A percentile compares a stretch with the other conserved stretches of the same genome.
phyloP scores from a whole-genome alignment of 2,329 filamentous ascomycete genomes.

The Curvularia lunata region DNA sequence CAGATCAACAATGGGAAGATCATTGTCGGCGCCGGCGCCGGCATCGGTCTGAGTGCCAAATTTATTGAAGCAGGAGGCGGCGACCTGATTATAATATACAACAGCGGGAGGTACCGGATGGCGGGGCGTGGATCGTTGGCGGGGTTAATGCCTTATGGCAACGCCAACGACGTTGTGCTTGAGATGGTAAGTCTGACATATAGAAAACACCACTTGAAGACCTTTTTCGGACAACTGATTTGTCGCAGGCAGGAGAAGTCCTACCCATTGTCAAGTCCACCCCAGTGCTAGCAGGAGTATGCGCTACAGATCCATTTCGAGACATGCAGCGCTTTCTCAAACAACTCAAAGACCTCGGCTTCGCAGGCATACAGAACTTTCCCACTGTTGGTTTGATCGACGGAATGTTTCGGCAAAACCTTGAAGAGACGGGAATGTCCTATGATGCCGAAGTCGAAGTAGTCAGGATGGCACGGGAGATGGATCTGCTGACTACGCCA shows the following conservation, averaged over 20 bases:
- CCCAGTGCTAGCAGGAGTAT: slow-evolving; percentile 73
- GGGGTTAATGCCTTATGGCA: slow-evolving; percentile 73
- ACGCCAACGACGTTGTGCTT: slow-evolving; percentile 72
- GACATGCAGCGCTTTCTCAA: slow-evolving; percentile 65
- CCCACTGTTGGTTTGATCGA: slow-evolving; percentile 75
- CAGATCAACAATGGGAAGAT: slow-evolving; percentile 63
- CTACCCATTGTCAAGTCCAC: slow-evolving; percentile 68
- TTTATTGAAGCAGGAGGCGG: slow-evolving; percentile 71
- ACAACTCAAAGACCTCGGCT: slow-evolving; percentile 67
- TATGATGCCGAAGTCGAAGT: slow-evolving; percentile 71
- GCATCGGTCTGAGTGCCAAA: slow-evolving; percentile 74
- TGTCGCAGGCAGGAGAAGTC: slow-evolving; percentile 64
- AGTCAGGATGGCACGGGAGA: slow-evolving; percentile 63
- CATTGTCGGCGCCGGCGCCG: slow-evolving; percentile 72
- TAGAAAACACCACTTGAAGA: background rate
- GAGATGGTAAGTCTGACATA: slow-evolving; percentile 61
- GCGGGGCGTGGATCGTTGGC: slow-evolving; percentile 72
- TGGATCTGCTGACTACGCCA: slow-evolving; percentile 70
- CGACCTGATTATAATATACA: slow-evolving; percentile 75
- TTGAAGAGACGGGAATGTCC: slow-evolving; percentile 76
- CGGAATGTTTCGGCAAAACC: slow-evolving; percentile 68
- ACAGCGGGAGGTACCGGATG: slow-evolving; percentile 75
- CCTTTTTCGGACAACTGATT: background rate
- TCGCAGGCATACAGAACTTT: slow-evolving; percentile 75
- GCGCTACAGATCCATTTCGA: slow-evolving; percentile 72